Base-by-base conservation (phyloP, 306 rosid genomes). In the Quillaja saponaria region DNA sequence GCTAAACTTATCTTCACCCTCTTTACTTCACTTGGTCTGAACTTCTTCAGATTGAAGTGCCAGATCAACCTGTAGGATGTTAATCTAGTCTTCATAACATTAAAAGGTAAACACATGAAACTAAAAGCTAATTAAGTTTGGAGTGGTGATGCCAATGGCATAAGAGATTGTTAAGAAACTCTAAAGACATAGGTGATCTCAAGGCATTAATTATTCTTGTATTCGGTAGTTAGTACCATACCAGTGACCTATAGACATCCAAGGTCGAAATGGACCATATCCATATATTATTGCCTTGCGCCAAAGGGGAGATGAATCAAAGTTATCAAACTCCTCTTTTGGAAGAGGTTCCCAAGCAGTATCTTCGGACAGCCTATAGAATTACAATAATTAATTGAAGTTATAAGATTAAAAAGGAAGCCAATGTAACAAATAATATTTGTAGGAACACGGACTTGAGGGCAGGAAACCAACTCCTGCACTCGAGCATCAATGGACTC, bases 201-300 rank as follows among this genome's bases (percentile, higher is more conserved):
- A 58, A 41, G 33, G 55, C 52, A 49, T 18, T 39, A 38, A 61
- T 34, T 37, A 28, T 56, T 55, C 55, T 44, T 17, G 20, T 35
- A 14, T 51, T 34, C 13, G 33, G 31, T 51, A 45, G 51, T n/a
- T n/a, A n/a, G n/a, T 61, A 13, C 28, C 54, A 20, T 80, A 89
- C 96, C 99, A 92, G 76, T 92, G 96, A 74, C 85, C 90, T 71
- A 92, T 81, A 58, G 99, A 92, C 96, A 92, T 81, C 99, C 84
- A 89, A 11, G 95, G 76, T 47, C 96, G 86, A 72, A 92, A 57
- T 40, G 95, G 99, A 52, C 96, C 99, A 71, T 88, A 89, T 69
- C 87, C 96, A 52, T 52, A 81, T 56, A 83, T 55, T 75, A 92
- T 81, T 76, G 95, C 94, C 76, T 87, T 80, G 65, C 87, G 85